These are phyloP conservation scores for Lactuca saligna DNA, from an alignment of 129 eudicot genomes.

Conservation along the genomic window DNA sequence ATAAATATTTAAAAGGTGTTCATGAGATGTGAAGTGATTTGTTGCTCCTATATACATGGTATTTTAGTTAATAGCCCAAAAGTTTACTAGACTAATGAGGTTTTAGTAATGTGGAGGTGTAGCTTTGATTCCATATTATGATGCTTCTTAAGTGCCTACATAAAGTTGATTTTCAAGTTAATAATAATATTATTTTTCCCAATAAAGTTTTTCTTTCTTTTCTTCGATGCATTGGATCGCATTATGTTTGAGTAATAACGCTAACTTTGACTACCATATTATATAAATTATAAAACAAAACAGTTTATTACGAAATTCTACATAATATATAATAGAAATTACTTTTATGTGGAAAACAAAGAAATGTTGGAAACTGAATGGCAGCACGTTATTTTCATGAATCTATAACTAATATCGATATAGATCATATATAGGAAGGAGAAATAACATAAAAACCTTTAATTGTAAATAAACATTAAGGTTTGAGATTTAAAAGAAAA, in stretches of 20 bases:
- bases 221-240: constrained; percentile 38
- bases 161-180: constrained; percentile 6
- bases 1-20: no score
- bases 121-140: constrained; percentile 28
- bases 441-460: no score
- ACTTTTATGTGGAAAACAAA: background rate
- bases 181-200: constrained; percentile 10
- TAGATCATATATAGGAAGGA: background rate
- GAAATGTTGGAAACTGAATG: background rate
- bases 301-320: background rate
- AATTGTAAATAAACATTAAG: no score
- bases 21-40: no score
- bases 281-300: background rate
- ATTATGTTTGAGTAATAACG: constrained; percentile 16
- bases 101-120: constrained; percentile 27
- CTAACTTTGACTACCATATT: background rate
- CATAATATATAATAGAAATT: background rate
- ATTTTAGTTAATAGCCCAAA: background rate
- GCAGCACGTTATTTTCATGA: background rate
- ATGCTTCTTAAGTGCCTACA: constrained; percentile 40
- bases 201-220: constrained; percentile 11
- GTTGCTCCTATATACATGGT: no score
- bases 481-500: no score
- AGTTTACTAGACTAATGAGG: constrained; percentile 30
- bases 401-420: no score